These are phyloP conservation scores for Meira nashicola DNA, from an alignment of 1,284 basidiomycete genomes.

Conservation along the genomic window DNA sequence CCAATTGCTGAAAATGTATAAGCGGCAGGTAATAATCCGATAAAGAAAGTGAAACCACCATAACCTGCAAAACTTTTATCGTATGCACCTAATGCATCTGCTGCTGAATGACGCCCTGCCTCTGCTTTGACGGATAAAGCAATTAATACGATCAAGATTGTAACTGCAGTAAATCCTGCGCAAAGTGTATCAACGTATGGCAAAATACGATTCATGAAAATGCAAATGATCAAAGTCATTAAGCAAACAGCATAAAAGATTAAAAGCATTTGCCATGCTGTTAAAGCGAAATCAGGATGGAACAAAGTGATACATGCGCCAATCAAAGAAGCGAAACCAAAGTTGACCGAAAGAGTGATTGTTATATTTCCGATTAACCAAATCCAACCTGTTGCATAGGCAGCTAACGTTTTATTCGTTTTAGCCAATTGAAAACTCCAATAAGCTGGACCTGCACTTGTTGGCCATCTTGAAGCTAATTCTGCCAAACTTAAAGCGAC, in stretches of 20 bases:
- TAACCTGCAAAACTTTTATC: conserved; percentile 14
- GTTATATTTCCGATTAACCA: conserved; percentile 16
- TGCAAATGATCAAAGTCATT: conserved; percentile 7
- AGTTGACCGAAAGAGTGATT: conserved; percentile 19
- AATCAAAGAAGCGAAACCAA: conserved; percentile 16
- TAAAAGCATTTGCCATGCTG: conserved; percentile 14
- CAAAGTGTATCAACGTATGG: conserved; percentile 15
- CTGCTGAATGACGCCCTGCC: conserved; percentile 10
- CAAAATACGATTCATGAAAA: conserved; percentile 12
- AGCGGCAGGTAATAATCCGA: conserved; percentile 8
- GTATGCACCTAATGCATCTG: conserved; percentile 12
- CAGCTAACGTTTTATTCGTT: conserved; percentile 4
- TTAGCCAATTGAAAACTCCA: conserved; percentile 14
- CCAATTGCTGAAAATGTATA: conserved; percentile 13
- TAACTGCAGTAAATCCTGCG: conserved; percentile 12
- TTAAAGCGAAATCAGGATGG: conserved; percentile 13
- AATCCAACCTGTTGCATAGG: conserved; percentile 16
- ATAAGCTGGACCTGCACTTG: conserved; percentile 13
- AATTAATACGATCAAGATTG: conserved; percentile 14
- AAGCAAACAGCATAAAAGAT: conserved; percentile 16
- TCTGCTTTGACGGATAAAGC: conserved; percentile 15
- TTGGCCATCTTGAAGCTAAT: conserved; percentile 14
- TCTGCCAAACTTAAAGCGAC: conserved; percentile 15
- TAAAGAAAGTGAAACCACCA: conserved; percentile 15
- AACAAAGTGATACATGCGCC: conserved; percentile 6